Conservation (phyloP, 2,329 filamentous ascomycete genomes). For the Trichoderma sp. region DNA sequence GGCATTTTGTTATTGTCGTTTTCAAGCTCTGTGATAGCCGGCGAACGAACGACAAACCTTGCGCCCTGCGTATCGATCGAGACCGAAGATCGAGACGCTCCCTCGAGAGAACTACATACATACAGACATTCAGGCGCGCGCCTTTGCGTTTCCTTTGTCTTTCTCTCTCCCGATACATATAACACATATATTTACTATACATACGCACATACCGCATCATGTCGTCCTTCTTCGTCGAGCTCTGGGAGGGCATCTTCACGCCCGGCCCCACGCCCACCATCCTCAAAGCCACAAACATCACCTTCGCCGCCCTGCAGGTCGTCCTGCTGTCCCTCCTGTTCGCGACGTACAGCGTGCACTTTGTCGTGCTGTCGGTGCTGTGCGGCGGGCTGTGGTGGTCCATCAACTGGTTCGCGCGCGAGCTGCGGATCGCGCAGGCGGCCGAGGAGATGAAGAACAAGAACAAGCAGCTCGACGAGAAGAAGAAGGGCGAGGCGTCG, state of each 20-base stretch:
- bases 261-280: conserved; percentile 86
- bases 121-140: neutral
- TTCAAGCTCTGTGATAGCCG: neutral
- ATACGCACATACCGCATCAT: conserved; percentile 37
- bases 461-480: conserved; percentile 37
- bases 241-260: conserved; percentile 92
- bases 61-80: neutral
- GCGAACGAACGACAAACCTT: neutral
- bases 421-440: conserved; percentile 49
- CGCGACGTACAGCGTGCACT: conserved; percentile 85
- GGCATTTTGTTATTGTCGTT: neutral
- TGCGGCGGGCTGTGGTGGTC: conserved; percentile 84
- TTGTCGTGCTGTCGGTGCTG: conserved; percentile 75
- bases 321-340: conserved; percentile 73
- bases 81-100: neutral
- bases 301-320: conserved; percentile 81
- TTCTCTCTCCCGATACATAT: neutral
- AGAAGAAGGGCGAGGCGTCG: conserved; percentile 29
- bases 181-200: neutral
- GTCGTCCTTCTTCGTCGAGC: conserved; percentile 66
- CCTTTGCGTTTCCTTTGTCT: neutral
- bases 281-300: conserved; percentile 82
- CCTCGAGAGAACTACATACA: neutral
- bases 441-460: conserved; percentile 38
- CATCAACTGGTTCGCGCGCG: conserved; percentile 94